These are phyloP conservation scores for Candida khao-thaluensis DNA, from an alignment of 805 yeast species.

Conservation along the genomic window DNA sequence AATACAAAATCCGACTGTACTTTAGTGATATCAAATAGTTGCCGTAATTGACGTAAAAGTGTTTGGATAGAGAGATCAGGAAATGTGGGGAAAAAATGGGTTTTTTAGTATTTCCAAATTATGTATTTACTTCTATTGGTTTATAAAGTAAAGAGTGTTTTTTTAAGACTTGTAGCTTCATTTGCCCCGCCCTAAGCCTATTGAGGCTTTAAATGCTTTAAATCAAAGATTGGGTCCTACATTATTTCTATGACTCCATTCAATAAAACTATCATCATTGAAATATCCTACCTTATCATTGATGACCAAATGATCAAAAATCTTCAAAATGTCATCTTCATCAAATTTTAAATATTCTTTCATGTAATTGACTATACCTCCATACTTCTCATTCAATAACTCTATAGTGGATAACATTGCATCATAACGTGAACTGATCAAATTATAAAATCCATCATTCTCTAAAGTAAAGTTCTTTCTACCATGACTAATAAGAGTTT, in stretches of 20 bases:
- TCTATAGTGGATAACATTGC: constrained; percentile 66
- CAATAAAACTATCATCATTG: constrained; percentile 8
- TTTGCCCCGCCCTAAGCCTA: no score
- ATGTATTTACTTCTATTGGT: no score
- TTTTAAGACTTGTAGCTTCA: no score
- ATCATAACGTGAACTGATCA: constrained; percentile 64
- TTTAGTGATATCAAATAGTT: no score
- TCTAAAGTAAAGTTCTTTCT: constrained; percentile 43
- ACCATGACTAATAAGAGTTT: constrained; percentile 32
- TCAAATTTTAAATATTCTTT: constrained; percentile 43
- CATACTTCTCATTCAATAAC: constrained; percentile 50
- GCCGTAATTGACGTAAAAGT: no score
- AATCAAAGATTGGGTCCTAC: no score
- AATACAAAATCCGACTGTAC: no score
- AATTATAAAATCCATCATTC: constrained; percentile 55
- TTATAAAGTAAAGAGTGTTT: no score
- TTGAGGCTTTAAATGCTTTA: no score
- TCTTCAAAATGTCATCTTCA: constrained; percentile 39
- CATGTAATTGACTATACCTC: constrained; percentile 53
- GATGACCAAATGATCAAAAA: constrained; percentile 26
- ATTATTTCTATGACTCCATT: constrained; percentile 13
- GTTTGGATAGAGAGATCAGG: no score
- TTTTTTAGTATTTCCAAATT: no score
- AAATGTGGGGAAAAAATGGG: no score
- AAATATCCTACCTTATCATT: constrained; percentile 16